Conservation (phyloP, 441 rosid genomes). For the Pelargonium australe region DNA sequence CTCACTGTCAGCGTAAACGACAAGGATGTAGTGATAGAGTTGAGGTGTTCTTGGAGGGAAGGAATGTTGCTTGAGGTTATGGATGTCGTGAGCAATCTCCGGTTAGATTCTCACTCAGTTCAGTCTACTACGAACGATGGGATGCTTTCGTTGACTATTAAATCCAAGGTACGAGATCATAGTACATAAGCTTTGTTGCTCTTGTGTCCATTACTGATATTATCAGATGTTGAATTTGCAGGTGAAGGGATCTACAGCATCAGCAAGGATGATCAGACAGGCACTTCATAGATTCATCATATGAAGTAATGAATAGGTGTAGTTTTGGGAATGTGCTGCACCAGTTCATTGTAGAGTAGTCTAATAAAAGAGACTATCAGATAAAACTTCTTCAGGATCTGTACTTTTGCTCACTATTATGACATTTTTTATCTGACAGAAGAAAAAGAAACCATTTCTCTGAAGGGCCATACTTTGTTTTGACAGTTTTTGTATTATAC, state of each 20-base stretch:
- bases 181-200: neutral
- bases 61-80: constrained; percentile 73
- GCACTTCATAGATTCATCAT: constrained; percentile 46
- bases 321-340: constrained; percentile 8
- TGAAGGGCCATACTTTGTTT: too few relatives aligned
- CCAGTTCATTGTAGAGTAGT: constrained; percentile 13
- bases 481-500: too few relatives aligned
- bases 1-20: constrained; percentile 41
- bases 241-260: constrained; percentile 46
- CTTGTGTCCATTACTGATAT: neutral
- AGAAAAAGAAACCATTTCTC: neutral
- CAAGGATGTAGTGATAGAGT: constrained; percentile 52
- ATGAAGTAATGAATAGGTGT: constrained; percentile 39
- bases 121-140: constrained; percentile 64
- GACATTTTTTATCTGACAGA: neutral
- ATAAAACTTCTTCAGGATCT: constrained; percentile 1
- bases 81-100: constrained; percentile 51
- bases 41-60: constrained; percentile 74
- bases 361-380: constrained; percentile 13
- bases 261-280: constrained; percentile 45
- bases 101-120: constrained; percentile 68
- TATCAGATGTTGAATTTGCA: constrained; percentile 26
- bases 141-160: constrained; percentile 53
- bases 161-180: constrained; percentile 51
- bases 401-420: constrained; percentile 7